Evolutionary conservation across 345 rosid species (phyloP), one percentile per base, ranked within the genome.

Genomic region (Trapa incisa): DNA sequence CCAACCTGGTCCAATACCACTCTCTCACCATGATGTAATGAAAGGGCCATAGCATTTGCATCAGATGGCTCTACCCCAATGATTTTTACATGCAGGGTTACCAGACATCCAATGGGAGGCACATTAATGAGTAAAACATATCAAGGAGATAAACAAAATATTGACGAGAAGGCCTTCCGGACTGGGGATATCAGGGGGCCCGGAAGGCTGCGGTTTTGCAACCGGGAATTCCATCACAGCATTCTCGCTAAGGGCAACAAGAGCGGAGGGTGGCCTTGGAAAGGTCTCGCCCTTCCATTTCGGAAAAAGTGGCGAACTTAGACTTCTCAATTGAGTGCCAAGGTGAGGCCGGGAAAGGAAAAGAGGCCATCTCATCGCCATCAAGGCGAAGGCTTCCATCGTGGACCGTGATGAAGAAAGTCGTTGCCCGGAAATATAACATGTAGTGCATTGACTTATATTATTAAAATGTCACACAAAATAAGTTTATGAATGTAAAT

Each of bases 1-100:
- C 99, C 99, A 85, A 91, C 97, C 68, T 91, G 79, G 78, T 86
- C 87, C 80, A 94, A 70, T 65, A 89, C 76, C 75, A 94, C 90
- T 71, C 99, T 87, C 75, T 94, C 88, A 38, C 91, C 96, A 75
- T 86, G 87, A 80, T 91, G 96, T 47, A 94, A 79, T 11, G 99
- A 94, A 76, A 91, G 78, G 1, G 99, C 99, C 99, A 94, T 91
- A 17, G 99, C 95, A 80, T 94, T 94, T 53, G 99, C 97, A 70
- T 91, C 97, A 65, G 78, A 71, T 61, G 99, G 97, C 77, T 94
- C 97, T 53, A 94, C 99, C 64, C 99, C 99, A 75, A 94, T 94
- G 70, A 91, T 86, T 75, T 89, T 94, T 65, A 94, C 97, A 97
- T 94, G 81, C 65, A 74, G 42, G 61, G 22, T 32, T n/a, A 32